Evolutionary conservation across 1,139 yeast species (phyloP).

Genomic region (Hemisphaericaspora subhashii): DNA sequence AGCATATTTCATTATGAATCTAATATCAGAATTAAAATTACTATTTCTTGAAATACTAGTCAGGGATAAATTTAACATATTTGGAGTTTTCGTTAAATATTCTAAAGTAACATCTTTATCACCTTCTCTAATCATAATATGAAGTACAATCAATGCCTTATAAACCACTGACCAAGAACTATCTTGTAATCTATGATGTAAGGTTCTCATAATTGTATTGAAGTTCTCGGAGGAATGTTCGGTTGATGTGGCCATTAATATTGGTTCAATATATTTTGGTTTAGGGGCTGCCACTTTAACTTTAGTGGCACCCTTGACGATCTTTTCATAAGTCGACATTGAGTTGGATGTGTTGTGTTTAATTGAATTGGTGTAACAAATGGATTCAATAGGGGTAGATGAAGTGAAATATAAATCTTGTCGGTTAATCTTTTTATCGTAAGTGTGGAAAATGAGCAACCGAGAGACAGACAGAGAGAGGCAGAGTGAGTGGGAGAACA

Average conservation of each 20-base stretch:
- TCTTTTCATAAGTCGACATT: slow-evolving; percentile 50
- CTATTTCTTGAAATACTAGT: slow-evolving; percentile 31
- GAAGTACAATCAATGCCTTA: slow-evolving; percentile 81
- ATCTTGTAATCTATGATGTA: slow-evolving; percentile 65
- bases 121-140: slow-evolving; percentile 93
- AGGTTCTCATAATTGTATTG: slow-evolving; percentile 63
- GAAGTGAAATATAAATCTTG: neutral
- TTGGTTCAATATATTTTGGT: slow-evolving; percentile 92
- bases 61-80: slow-evolving; percentile 52
- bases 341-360: neutral
- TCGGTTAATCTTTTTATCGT: no score
- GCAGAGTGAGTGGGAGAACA: no score
- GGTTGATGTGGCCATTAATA: slow-evolving; percentile 68
- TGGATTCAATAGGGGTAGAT: neutral
- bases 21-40: slow-evolving; percentile 52
- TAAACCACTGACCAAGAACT: slow-evolving; percentile 88
- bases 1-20: slow-evolving; percentile 66
- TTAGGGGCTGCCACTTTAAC: slow-evolving; percentile 93
- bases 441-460: no score
- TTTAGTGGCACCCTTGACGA: slow-evolving; percentile 51
- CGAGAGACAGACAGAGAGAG: no score
- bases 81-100: slow-evolving; percentile 58
- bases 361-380: no score
- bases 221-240: slow-evolving; percentile 56
- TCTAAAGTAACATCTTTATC: slow-evolving; percentile 66